phyloP scores from a whole-genome alignment of 306 rosid genomes.

The Astragalus glycyphyllos region DNA sequence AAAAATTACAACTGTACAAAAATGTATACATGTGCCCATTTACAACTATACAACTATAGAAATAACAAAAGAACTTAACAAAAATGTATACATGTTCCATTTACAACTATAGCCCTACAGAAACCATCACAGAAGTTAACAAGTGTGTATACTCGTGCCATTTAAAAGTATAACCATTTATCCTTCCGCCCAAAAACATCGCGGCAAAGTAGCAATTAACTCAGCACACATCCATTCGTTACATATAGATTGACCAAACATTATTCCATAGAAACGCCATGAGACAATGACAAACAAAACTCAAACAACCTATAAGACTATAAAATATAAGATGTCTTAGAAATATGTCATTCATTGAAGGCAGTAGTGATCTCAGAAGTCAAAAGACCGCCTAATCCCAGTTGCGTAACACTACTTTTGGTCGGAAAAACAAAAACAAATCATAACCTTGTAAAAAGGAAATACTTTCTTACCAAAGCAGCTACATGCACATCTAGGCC shows the following conservation, averaged over 20 bases:
- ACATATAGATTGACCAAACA: constrained; percentile 8
- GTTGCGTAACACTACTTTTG: constrained; percentile 7
- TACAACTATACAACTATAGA: not conserved
- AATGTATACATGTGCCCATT: not conserved
- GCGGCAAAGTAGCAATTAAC: not conserved
- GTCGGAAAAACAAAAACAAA: not conserved
- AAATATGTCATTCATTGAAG: constrained; percentile 1
- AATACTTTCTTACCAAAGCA: constrained; percentile 70
- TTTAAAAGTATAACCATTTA: constrained; percentile 6
- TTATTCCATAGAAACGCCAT: not conserved
- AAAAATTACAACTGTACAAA: constrained; percentile 2
- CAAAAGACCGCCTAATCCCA: constrained; percentile 25
- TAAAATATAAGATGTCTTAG: not conserved
- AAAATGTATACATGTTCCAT: not conserved
- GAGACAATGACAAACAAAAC: not conserved
- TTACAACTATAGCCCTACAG: constrained; percentile 1
- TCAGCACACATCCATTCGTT: not conserved
- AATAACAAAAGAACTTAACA: not conserved
- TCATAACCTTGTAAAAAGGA: not conserved
- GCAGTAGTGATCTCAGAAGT: not conserved
- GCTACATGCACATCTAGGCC: constrained; percentile 79
- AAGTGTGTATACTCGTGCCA: not conserved
- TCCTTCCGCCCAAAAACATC: not conserved
- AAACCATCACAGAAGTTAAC: not conserved
- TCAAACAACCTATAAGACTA: not conserved